Conservation (phyloP, 106 monocot species). For the Platanthera guangdongensis region DNA sequence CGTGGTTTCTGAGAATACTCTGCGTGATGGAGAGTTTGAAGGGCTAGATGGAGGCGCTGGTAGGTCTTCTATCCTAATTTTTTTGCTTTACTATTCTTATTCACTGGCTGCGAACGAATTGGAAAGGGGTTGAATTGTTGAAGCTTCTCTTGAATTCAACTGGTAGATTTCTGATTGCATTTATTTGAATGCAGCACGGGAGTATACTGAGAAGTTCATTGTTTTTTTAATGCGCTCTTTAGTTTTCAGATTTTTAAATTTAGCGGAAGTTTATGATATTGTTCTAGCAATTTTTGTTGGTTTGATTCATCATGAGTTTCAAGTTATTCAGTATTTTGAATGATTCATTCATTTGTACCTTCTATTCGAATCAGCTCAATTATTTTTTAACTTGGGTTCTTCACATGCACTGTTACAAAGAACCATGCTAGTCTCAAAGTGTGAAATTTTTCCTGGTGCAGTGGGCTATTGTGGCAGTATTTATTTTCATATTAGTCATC, state of each 20-base stretch:
- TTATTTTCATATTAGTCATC: neutral
- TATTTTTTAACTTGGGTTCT: neutral
- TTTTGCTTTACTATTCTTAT: neutral
- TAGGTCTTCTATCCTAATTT: neutral
- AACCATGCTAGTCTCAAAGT: neutral
- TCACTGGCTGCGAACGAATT: neutral
- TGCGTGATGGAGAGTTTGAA: neutral
- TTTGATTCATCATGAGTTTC: neutral
- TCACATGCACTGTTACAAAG: neutral
- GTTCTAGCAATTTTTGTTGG: neutral
- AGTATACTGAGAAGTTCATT: neutral
- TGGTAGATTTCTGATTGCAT: neutral
- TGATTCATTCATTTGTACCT: neutral
- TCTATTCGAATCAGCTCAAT: neutral
- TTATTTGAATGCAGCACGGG: neutral
- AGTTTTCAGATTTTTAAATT: neutral
- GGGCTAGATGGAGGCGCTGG: neutral
- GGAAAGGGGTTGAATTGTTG: neutral
- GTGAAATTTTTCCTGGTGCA: neutral
- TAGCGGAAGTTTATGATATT: neutral
- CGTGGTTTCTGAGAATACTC: slow-evolving; percentile 3
- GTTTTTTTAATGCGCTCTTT: neutral
- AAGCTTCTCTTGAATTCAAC: neutral
- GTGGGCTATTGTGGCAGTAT: neutral
- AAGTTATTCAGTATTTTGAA: neutral